Evolutionary conservation across 208 protist species (phyloP).

Genomic region (Trypanosomatidae sp.): DNA sequence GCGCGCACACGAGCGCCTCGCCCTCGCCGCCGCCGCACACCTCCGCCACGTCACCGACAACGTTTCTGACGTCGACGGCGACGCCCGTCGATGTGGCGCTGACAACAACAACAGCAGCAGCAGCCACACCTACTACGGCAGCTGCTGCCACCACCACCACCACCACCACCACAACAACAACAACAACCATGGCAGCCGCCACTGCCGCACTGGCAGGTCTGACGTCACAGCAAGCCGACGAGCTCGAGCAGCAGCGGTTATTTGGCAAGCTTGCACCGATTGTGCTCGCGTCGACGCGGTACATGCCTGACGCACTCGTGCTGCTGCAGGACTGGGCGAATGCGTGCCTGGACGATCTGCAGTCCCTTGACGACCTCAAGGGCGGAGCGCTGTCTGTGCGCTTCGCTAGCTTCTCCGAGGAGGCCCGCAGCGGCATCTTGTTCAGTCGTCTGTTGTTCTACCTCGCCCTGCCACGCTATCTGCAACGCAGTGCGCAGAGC

Average conservation of each 20-base stretch:
- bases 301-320: conserved; percentile 59
- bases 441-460: conserved; percentile 82
- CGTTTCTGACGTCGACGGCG: too few species aligned
- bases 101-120: conserved; percentile 3
- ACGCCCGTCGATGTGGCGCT: neutral
- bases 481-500: conserved; percentile 21
- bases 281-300: conserved; percentile 42
- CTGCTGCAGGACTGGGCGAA: conserved; percentile 84
- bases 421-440: conserved; percentile 64
- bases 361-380: conserved; percentile 69
- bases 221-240: neutral
- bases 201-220: neutral
- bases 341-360: conserved; percentile 68
- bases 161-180: neutral
- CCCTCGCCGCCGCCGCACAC: too few species aligned
- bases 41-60: too few species aligned
- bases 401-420: conserved; percentile 65
- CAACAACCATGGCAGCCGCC: neutral
- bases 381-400: conserved; percentile 50
- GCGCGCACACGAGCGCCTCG: too few species aligned
- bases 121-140: too few species aligned
- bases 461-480: conserved; percentile 72
- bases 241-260: conserved; percentile 50
- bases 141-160: neutral
- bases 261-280: conserved; percentile 75